Evolutionary conservation across 306 rosid species (phyloP), one percentile per base, ranked within the genome.

Genomic region (Gastrolobium bilobum): DNA sequence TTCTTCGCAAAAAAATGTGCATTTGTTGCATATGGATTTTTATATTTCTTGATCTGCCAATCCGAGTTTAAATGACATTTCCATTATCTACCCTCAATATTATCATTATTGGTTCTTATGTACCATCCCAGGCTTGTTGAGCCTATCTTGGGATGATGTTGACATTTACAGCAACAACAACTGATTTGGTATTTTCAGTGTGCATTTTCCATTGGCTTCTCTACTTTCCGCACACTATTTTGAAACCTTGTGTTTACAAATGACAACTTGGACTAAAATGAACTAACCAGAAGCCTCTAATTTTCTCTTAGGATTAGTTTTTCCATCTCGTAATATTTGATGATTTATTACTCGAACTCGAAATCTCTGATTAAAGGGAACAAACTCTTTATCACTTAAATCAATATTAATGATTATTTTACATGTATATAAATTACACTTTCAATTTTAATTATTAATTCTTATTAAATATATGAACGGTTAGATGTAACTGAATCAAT

Each of bases 11-110:
- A 13, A 52, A 56, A 42, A 40, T 31, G 40, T 46, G 8, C 63
- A 56, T 51, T 20, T 11, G 37, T 35, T 56, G 38, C 15, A 54
- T 44, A 44, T 56, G 74, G 38, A 52, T 37, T 58, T n/a, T 34
- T 54, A 33, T 47, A 43, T 44, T 66, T 65, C 53, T 73, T 20
- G 63, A 83, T 79, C 66, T 50, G 35, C 20, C 63, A 54, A 37
- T 63, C 13, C 29, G 2, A 53, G 47, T 14, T 34, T 42, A 65
- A 73, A 46, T 56, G 46, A 59, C 67, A 20, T 51, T 33, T 70
- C 66, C 59, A 68, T 9, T 46, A 20, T 68, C 60, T 61, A 20
- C 65, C 73, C 14, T 69, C 62, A 20, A 38, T 8, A 48, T 52
- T 15, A 50, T 62, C 67, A 15, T 54, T 43, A n/a, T 29, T 73